Conservation (phyloP, 805 yeast species). For the Barnettozyma wickerhamii region DNA sequence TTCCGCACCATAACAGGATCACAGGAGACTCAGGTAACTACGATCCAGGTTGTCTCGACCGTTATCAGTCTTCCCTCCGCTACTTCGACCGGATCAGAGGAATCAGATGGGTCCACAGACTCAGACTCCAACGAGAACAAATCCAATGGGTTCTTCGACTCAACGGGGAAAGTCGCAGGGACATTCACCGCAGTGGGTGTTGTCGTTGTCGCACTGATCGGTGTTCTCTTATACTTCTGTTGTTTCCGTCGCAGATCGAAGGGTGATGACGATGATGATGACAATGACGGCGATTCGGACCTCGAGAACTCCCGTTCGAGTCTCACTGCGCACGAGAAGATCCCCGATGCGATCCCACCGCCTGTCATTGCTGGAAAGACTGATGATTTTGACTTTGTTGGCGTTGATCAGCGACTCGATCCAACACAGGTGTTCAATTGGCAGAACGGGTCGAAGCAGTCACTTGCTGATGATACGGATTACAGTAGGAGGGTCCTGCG, state of each 20-base stretch:
- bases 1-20: constrained; percentile 32
- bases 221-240: constrained; percentile 41
- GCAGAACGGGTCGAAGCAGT: constrained; percentile 41
- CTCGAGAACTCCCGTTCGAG: constrained; percentile 8
- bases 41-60: constrained; percentile 25
- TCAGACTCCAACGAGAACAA: constrained; percentile 9
- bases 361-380: constrained; percentile 7
- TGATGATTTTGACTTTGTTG: constrained; percentile 23
- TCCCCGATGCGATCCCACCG: constrained; percentile 3
- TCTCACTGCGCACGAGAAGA: neutral
- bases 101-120: constrained; percentile 9
- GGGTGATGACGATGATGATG: constrained; percentile 12
- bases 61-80: constrained; percentile 20
- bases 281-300: constrained; percentile 11
- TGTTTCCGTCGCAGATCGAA: constrained; percentile 26
- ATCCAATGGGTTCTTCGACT: constrained; percentile 47
- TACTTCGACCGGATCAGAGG: constrained; percentile 12
- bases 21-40: constrained; percentile 23
- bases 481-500: constrained; percentile 52
- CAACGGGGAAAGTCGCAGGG: constrained; percentile 75
- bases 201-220: constrained; percentile 44
- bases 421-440: constrained; percentile 47
- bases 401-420: constrained; percentile 59
- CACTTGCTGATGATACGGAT: constrained; percentile 53
- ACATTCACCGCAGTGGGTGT: constrained; percentile 73